Conservation (phyloP, 2,329 filamentous ascomycete species). For the Microsporum canis region DNA sequence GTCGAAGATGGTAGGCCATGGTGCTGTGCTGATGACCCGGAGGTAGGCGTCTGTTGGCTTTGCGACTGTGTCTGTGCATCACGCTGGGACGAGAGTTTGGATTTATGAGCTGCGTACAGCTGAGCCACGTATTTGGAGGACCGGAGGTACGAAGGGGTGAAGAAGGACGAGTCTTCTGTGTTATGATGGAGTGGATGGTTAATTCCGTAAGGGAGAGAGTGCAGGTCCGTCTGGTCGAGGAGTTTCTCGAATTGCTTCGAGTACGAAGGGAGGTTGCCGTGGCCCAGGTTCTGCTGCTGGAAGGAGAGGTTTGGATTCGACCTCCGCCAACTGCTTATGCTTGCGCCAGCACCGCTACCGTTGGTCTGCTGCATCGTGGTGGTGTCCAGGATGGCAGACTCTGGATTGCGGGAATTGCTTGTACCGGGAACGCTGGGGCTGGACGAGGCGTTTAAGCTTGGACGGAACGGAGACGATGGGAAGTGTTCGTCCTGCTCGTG, state of each 20-base stretch:
- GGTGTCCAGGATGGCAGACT: conserved; percentile 22
- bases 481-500: neutral
- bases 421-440: conserved; percentile 25
- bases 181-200: conserved; percentile 18
- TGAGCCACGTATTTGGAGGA: conserved; percentile 67
- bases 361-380: neutral
- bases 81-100: conserved; percentile 45
- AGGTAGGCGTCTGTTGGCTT: conserved; percentile 28
- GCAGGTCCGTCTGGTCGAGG: neutral
- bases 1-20: conserved; percentile 6
- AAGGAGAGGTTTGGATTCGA: neutral
- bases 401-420: conserved; percentile 25
- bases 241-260: neutral
- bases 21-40: neutral
- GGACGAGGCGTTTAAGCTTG: conserved; percentile 23
- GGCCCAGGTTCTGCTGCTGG: neutral
- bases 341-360: neutral
- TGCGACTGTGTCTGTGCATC: conserved; percentile 15
- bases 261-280: conserved; percentile 1
- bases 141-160: conserved; percentile 72
- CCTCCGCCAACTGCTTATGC: neutral
- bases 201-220: neutral
- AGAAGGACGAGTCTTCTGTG: conserved; percentile 44
- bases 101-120: conserved; percentile 58
- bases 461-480: conserved; percentile 21